A percentile compares a stretch with the other conserved stretches of the same genome.
Evolutionary conservation across 441 rosid genomes (phyloP).

Genomic region (Erysimum cheiri): DNA sequence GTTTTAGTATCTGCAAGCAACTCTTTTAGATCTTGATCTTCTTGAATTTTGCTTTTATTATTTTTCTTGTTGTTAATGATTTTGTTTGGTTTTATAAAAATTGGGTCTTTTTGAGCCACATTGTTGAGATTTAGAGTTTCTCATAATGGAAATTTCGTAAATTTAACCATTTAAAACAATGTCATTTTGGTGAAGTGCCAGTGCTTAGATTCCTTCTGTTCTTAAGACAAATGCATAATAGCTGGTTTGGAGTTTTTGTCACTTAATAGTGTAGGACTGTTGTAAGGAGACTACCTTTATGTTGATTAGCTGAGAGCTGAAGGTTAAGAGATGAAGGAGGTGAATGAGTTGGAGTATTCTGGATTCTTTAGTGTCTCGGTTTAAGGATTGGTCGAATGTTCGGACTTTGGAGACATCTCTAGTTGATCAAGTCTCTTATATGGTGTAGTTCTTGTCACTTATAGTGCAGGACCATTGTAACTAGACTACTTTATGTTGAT

Average conservation of each 20-base stretch:
- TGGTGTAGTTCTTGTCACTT: background rate
- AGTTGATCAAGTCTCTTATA: no score
- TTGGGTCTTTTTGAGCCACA: background rate
- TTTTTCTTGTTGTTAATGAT: background rate
- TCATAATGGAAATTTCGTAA: background rate
- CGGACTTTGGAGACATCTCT: background rate
- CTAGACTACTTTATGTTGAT: background rate
- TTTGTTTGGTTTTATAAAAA: slow-evolving; percentile 17
- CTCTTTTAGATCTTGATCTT: slow-evolving; percentile 28
- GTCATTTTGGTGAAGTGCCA: background rate
- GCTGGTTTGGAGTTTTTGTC: background rate
- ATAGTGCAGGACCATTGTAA: background rate
- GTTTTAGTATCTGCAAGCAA: slow-evolving; percentile 59
- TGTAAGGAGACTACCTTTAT: background rate
- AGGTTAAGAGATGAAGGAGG: background rate
- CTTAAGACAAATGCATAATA: background rate
- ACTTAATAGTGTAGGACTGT: background rate
- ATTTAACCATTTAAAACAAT: no score
- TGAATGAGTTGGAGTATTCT: background rate
- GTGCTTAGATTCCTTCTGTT: background rate
- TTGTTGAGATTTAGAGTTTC: background rate
- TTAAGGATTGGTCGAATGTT: background rate
- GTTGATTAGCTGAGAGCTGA: background rate
- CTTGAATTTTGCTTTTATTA: background rate
- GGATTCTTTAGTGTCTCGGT: background rate